Conservation (phyloP, 768 basidiomycete genomes). For the Boletus rubescentipes region DNA sequence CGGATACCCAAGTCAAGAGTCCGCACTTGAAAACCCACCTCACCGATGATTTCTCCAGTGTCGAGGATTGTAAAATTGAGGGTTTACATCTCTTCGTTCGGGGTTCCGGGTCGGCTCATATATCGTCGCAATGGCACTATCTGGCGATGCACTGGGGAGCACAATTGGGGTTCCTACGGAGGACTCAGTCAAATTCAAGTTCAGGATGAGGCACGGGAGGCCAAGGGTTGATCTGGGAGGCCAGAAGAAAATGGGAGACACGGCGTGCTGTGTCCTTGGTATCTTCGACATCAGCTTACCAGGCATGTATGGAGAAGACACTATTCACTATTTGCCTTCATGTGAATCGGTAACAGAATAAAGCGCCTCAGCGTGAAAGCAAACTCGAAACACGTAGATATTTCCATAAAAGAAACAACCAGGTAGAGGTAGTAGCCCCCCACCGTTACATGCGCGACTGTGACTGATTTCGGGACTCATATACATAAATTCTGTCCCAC, state of each 20-base stretch:
- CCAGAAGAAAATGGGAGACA: constrained; percentile 28
- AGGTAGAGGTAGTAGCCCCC: no score
- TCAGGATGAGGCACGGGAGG: constrained; percentile 16
- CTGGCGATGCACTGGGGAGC: constrained; percentile 14
- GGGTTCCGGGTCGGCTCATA: constrained; percentile 16
- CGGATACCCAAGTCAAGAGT: constrained; percentile 25
- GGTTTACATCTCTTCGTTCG: constrained; percentile 17
- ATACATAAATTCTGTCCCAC: no score
- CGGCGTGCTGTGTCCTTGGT: constrained; percentile 31
- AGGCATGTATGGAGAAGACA: constrained; percentile 29
- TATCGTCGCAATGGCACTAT: constrained; percentile 16
- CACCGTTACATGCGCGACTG: no score
- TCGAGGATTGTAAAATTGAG: not conserved
- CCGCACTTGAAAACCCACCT: constrained; percentile 12
- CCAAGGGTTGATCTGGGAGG: constrained; percentile 26
- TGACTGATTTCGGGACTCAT: no score
- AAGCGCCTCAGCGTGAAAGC: no score
- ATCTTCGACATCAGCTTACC: constrained; percentile 30
- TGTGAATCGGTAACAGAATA: no score
- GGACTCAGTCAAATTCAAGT: constrained; percentile 11
- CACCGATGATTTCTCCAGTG: not conserved
- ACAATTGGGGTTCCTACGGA: constrained; percentile 15
- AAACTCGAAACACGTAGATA: no score
- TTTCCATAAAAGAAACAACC: no score
- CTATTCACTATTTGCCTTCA: no score